These are phyloP conservation scores for Fusarium keratoplasticum DNA, from an alignment of 2,329 filamentous ascomycete species.

Conservation along the genomic window DNA sequence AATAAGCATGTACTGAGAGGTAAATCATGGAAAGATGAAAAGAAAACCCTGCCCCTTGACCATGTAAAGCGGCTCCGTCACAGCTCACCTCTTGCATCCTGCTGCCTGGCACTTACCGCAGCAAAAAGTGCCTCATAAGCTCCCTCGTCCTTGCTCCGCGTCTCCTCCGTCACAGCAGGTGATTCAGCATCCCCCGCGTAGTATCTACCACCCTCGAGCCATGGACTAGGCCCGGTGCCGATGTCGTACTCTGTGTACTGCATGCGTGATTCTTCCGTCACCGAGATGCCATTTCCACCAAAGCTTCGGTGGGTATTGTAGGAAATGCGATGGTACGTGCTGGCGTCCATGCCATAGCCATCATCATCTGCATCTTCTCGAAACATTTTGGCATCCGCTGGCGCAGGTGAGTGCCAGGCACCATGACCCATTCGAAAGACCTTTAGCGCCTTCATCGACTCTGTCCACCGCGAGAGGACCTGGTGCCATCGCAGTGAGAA, in stretches of 20 bases:
- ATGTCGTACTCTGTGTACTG: not conserved
- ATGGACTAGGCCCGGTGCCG: not conserved
- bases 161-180: not conserved
- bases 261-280: not conserved
- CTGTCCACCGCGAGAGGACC: conserved; percentile 5
- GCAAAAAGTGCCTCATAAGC: not conserved
- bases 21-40: not conserved
- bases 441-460: conserved; percentile 8
- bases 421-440: conserved; percentile 4
- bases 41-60: not conserved
- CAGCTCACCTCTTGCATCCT: not conserved
- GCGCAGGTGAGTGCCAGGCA: not conserved
- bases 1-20: not conserved
- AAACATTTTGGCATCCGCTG: not conserved
- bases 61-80: not conserved
- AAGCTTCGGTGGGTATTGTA: not conserved
- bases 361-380: not conserved
- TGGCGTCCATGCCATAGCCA: not conserved
- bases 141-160: not conserved
- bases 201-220: not conserved
- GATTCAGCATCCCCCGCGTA: not conserved
- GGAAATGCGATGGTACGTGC: not conserved
- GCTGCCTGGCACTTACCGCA: not conserved
- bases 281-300: not conserved
- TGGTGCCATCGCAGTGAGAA: conserved; percentile 6